Conservation (phyloP, 2,329 filamentous ascomycete genomes). For the Nemania abortiva region DNA sequence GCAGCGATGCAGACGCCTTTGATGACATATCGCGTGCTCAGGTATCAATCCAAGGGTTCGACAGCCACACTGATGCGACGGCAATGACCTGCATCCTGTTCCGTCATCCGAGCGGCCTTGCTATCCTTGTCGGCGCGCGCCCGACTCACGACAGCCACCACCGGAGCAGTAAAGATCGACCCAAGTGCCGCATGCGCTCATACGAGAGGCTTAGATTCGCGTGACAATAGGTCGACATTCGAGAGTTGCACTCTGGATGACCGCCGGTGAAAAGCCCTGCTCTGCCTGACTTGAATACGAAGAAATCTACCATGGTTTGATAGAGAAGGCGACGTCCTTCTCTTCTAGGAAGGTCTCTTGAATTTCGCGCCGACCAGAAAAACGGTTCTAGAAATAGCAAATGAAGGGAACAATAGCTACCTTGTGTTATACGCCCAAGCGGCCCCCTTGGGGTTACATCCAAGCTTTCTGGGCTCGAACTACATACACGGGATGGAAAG, state of each 20-base stretch:
- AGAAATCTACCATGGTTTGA: conserved; percentile 25
- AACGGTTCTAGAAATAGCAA: conserved; percentile 29
- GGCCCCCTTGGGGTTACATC: conserved; percentile 22
- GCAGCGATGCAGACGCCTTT: conserved; percentile 22
- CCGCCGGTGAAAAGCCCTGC: background rate
- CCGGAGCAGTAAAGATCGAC: conserved; percentile 7
- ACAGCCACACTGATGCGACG: conserved; percentile 18
- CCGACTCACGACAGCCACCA: background rate
- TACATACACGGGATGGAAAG: conserved; percentile 15
- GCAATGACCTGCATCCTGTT: conserved; percentile 25
- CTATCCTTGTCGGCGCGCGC: conserved; percentile 8
- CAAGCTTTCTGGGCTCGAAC: conserved; percentile 13
- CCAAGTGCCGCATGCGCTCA: conserved; percentile 4
- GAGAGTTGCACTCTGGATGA: background rate
- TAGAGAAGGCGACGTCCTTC: conserved; percentile 41
- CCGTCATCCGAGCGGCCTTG: conserved; percentile 16
- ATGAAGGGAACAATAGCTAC: conserved; percentile 20
- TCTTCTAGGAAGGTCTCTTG: conserved; percentile 49
- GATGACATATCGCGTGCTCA: conserved; percentile 27
- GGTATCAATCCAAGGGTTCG: conserved; percentile 10
- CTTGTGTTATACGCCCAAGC: conserved; percentile 25
- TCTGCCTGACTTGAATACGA: conserved; percentile 35
- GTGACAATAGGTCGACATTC: background rate
- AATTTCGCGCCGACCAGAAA: conserved; percentile 25
- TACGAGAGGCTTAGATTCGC: background rate